These are phyloP conservation scores for Mallotus repandus DNA, from an alignment of 441 rosid genomes.

Conservation along the genomic window DNA sequence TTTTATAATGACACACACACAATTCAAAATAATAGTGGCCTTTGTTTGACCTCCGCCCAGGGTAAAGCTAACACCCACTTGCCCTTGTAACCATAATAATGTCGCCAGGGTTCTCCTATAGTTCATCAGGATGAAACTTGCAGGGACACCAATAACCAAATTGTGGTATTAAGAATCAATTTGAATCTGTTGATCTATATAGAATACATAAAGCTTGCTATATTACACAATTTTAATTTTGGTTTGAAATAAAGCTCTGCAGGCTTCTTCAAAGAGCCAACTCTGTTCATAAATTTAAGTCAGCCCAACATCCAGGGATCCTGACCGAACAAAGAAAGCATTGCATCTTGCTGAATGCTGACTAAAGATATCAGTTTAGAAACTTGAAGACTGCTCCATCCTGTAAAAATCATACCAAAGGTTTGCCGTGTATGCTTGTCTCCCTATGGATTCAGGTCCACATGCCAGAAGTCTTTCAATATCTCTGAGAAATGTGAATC, in stretches of 20 bases:
- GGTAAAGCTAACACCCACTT: neutral
- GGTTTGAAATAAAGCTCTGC: neutral
- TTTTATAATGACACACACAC: no score
- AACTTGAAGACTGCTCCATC: neutral
- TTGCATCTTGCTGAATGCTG: neutral
- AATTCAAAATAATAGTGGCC: no score
- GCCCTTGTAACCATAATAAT: neutral
- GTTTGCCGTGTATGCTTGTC: neutral
- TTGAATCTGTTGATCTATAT: neutral
- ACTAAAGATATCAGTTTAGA: neutral
- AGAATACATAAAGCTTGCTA: neutral
- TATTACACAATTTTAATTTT: neutral
- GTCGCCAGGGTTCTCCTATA: neutral
- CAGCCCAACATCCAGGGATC: neutral
- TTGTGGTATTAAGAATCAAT: neutral
- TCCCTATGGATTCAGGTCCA: neutral
- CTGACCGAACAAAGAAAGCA: neutral
- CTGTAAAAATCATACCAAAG: neutral
- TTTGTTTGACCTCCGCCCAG: neutral
- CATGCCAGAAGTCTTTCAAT: neutral
- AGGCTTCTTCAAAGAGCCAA: neutral
- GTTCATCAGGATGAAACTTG: neutral
- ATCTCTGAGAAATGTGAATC: neutral
- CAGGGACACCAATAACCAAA: neutral
- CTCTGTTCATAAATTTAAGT: neutral